Conservation (phyloP, 2,329 filamentous ascomycete species). For the Venturia oleaginea region DNA sequence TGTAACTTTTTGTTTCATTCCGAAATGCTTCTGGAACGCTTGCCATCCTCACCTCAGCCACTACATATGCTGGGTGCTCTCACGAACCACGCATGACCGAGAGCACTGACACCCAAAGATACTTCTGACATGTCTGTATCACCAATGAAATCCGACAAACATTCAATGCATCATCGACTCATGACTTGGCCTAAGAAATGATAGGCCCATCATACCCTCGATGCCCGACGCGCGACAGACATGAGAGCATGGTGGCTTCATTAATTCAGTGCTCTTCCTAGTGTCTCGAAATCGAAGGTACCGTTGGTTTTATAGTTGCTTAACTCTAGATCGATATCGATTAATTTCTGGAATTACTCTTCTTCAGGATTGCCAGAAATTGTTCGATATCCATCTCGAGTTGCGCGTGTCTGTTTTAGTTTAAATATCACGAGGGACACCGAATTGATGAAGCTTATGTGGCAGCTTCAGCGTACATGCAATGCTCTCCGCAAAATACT, state of each 20-base stretch:
- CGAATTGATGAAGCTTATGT: too few relatives aligned
- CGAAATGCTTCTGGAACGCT: neutral
- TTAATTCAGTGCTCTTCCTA: too few relatives aligned
- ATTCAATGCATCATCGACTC: neutral
- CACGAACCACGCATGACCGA: neutral
- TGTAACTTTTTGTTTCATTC: neutral
- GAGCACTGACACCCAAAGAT: neutral
- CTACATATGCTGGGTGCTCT: neutral
- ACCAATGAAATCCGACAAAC: neutral
- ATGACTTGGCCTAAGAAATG: neutral
- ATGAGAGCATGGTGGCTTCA: too few relatives aligned
- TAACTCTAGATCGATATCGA: too few relatives aligned
- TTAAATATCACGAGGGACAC: too few relatives aligned
- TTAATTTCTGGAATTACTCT: too few relatives aligned
- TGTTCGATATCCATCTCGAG: too few relatives aligned
- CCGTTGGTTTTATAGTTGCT: too few relatives aligned
- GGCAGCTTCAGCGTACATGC: neutral
- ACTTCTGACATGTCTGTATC: slow-evolving; percentile 1
- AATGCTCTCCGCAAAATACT: neutral
- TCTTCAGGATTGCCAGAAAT: too few relatives aligned
- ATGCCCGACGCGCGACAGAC: slow-evolving; percentile 13
- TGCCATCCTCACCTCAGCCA: neutral
- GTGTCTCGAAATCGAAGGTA: too few relatives aligned
- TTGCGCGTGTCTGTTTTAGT: too few relatives aligned
- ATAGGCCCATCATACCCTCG: slow-evolving; percentile 20